phyloP scores from a whole-genome alignment of 2,329 filamentous ascomycete species.

The Pleochaeta shiraiana region DNA sequence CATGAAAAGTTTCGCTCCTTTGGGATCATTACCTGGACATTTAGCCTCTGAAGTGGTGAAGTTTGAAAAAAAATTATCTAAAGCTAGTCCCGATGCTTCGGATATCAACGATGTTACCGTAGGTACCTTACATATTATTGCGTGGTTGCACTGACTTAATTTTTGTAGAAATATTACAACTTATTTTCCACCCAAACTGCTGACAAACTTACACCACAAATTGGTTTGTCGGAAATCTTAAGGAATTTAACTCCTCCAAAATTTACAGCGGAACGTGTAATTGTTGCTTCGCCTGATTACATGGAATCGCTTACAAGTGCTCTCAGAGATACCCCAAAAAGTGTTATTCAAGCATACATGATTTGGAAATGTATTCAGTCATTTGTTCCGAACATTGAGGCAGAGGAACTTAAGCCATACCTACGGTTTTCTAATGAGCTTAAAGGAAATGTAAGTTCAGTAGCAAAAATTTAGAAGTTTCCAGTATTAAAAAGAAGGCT shows the following conservation, averaged over 20 bases:
- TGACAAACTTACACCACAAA: slow-evolving; percentile 30
- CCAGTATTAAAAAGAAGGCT: not conserved
- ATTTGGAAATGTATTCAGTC: slow-evolving; percentile 38
- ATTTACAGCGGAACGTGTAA: slow-evolving; percentile 29
- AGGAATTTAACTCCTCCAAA: slow-evolving; percentile 27
- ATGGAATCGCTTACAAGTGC: slow-evolving; percentile 34
- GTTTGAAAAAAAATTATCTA: slow-evolving; percentile 39
- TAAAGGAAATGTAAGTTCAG: slow-evolving; percentile 26
- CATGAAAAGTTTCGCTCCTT: not conserved
- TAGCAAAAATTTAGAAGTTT: not conserved
- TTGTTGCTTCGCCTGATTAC: slow-evolving; percentile 37
- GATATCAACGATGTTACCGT: slow-evolving; percentile 37
- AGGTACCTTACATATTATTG: too few species aligned
- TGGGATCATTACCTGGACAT: not conserved
- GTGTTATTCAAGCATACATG: slow-evolving; percentile 38
- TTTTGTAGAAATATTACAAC: slow-evolving; percentile 37
- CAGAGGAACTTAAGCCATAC: slow-evolving; percentile 35
- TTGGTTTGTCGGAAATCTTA: slow-evolving; percentile 31
- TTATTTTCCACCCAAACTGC: slow-evolving; percentile 35
- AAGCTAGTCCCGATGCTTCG: slow-evolving; percentile 33
- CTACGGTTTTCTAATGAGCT: slow-evolving; percentile 37
- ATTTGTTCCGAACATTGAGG: slow-evolving; percentile 32
- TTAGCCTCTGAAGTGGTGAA: slow-evolving; percentile 25
- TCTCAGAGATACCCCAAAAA: slow-evolving; percentile 28
- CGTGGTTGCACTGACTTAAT: not conserved